Base-by-base conservation (phyloP, 805 yeast species). In the Schwanniomyces sp. region DNA sequence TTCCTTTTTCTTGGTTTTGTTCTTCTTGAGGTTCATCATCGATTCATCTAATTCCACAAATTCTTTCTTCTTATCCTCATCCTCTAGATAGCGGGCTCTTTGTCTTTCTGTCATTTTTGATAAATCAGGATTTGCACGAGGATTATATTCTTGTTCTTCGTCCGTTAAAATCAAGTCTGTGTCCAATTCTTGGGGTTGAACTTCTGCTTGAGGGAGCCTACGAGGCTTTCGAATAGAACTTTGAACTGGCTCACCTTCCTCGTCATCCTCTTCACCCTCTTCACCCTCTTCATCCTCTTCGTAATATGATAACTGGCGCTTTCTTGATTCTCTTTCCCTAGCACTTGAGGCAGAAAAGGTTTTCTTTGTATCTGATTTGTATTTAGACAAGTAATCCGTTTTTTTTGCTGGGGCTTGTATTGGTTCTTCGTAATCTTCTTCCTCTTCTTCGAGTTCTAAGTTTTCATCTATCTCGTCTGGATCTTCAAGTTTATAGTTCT, bases 91-190 rank as follows among this genome's bases (percentile, higher is more conserved):
- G 51, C 74, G 70, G 4, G 81, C 75, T 41, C 83, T 61, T 59
- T 81, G 86, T 52, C 85, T 61, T 48, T 80, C 85, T 1, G 85
- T 81, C 78, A 80, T 72, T 44, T 75, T 70, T 14, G 78, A 61
- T 17, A 72, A 49, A 54, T 79, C 82, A 10, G 70, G 69, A 29
- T 70, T 66, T 16, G 62, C 66, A 18, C 60, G 57, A 2, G 79
- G 75, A 40, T 71, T 71, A 51, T 73, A 75, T 43, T 72, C 78
- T 6, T 70, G 67, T 46, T 74, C 80, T 42, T 70, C 74, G 46
- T 73, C 77, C 1, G 73, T 66, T 37, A 69, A 61, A 5, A 68
- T 53, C 36, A 70, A 54, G 40, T 70, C 75, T 4, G 59, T 69
- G 45, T 67, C 72, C 28, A 67, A 47, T 21, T 66, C 71, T n/a